A percentile compares a stretch with the other conserved stretches of the same genome.
phyloP scores from a whole-genome alignment of 768 basidiomycete genomes.

The Lactifluus subvellereus region DNA sequence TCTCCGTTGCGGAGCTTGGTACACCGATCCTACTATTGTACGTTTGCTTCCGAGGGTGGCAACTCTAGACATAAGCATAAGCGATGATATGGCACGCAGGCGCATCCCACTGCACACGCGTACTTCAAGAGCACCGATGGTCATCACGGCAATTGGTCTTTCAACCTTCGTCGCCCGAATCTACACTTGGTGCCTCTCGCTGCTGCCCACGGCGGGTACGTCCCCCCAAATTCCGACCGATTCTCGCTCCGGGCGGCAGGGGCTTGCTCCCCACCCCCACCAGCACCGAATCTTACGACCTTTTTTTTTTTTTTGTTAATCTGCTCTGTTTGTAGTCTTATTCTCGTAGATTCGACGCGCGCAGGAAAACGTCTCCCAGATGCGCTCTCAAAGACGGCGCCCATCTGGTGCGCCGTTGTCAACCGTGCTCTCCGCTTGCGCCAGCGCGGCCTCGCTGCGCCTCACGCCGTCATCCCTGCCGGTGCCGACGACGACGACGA shows the following conservation, averaged over 20 bases:
- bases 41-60: conserved; percentile 24
- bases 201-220: conserved; percentile 53
- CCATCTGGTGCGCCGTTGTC: conserved; percentile 90
- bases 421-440: conserved; percentile 53
- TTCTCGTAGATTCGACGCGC: conserved; percentile 90
- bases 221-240: conserved; percentile 1
- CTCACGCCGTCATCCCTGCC: neutral
- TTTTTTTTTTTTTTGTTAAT: neutral
- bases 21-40: conserved; percentile 66
- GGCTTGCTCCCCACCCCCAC: neutral
- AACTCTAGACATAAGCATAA: conserved; percentile 8
- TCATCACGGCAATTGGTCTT: conserved; percentile 78
- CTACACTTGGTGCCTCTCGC: conserved; percentile 66
- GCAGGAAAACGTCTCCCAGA: conserved; percentile 93
- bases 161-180: conserved; percentile 80
- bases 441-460: neutral
- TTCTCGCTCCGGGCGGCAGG: neutral
- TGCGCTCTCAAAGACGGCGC: conserved; percentile 82
- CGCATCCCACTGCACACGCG: conserved; percentile 37
- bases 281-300: neutral
- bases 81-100: conserved; percentile 28
- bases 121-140: conserved; percentile 96
- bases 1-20: conserved; percentile 92
- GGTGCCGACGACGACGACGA: conserved; percentile 43
- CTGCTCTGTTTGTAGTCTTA: conserved; percentile 41